These are phyloP conservation scores for Discostella pseudostelligera DNA, from an alignment of 108 stramenopile species.

Conservation along the genomic window DNA sequence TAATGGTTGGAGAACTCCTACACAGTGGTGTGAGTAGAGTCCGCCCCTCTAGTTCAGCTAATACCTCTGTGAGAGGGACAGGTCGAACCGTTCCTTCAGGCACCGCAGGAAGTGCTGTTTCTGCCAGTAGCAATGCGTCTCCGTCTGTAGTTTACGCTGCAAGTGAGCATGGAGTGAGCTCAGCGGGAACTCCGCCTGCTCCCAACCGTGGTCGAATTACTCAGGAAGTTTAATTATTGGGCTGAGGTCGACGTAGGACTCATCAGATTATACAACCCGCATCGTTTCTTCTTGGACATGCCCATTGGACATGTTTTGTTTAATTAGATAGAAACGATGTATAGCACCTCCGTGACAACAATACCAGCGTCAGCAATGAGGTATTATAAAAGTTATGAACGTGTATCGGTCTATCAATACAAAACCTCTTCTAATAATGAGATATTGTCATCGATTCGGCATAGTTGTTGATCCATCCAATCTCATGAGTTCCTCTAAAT, in stretches of 20 bases:
- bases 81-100: constrained; percentile 6
- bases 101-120: constrained; percentile 1
- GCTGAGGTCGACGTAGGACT: not conserved
- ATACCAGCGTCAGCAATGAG: too few species aligned
- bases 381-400: too few species aligned
- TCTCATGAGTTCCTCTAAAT: constrained; percentile 28
- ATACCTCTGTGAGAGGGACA: constrained; percentile 1
- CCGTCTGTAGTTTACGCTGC: constrained; percentile 6
- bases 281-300: too few species aligned
- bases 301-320: too few species aligned
- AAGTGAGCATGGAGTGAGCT: constrained; percentile 10
- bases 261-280: too few species aligned
- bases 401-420: too few species aligned
- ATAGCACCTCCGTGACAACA: too few species aligned
- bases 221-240: constrained; percentile 36
- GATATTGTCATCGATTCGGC: too few species aligned
- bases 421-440: too few species aligned
- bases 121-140: constrained; percentile 3
- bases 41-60: not conserved
- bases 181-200: constrained; percentile 1
- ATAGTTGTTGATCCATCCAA: constrained; percentile 19
- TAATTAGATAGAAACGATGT: too few species aligned
- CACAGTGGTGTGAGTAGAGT: constrained; percentile 20
- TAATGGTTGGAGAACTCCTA: constrained; percentile 19
- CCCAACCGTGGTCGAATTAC: constrained; percentile 27